phyloP scores from a whole-genome alignment of 2,329 filamentous ascomycete species.

The Pseudogymnoascus sp. region DNA sequence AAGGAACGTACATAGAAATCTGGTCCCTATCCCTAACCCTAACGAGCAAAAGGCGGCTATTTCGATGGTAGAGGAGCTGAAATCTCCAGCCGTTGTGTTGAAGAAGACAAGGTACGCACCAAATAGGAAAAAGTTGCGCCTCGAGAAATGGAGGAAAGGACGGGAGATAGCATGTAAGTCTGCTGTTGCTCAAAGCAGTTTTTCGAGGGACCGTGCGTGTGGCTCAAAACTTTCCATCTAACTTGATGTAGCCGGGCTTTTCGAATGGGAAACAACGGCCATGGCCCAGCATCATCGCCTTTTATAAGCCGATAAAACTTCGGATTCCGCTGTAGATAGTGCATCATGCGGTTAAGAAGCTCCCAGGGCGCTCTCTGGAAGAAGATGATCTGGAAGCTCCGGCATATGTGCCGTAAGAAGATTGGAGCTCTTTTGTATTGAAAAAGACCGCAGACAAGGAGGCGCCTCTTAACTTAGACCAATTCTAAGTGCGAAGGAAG shows the following conservation, averaged over 20 bases:
- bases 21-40: too few relatives aligned
- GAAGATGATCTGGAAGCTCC: neutral
- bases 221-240: neutral
- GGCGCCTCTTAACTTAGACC: neutral
- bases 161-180: neutral
- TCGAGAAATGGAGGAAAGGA: too few relatives aligned
- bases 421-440: neutral
- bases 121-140: too few relatives aligned
- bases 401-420: neutral
- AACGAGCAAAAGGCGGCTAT: neutral
- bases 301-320: neutral
- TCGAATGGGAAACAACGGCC: neutral
- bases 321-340: neutral
- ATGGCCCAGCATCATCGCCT: neutral
- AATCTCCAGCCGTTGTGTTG: too few relatives aligned
- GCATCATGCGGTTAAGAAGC: neutral
- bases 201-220: neutral
- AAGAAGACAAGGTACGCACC: too few relatives aligned
- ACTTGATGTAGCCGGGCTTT: neutral
- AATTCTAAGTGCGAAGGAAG: too few relatives aligned
- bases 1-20: slow-evolving; percentile 10
- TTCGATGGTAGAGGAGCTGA: neutral
- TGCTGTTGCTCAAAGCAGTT: neutral
- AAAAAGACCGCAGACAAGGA: neutral
- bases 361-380: neutral